phyloP scores from a whole-genome alignment of 1,284 basidiomycete genomes.

The Heterobasidion annosum region DNA sequence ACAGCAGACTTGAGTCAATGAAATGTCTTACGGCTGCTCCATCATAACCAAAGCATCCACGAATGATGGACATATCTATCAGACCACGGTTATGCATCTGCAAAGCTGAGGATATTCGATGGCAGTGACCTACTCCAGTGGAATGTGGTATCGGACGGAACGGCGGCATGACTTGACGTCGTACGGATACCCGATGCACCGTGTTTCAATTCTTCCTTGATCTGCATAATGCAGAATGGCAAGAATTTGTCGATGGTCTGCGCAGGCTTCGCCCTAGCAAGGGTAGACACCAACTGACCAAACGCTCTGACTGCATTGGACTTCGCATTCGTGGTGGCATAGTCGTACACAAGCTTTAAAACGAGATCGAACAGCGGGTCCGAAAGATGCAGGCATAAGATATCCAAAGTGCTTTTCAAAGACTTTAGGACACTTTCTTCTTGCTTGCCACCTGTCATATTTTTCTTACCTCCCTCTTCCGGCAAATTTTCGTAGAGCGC shows the following conservation, averaged over 20 bases:
- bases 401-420: slow-evolving; percentile 77
- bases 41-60: slow-evolving; percentile 71
- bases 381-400: slow-evolving; percentile 83
- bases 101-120: slow-evolving; percentile 5
- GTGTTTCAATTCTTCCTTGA: slow-evolving; percentile 80
- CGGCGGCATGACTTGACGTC: slow-evolving; percentile 75
- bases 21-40: slow-evolving; percentile 42
- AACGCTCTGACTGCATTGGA: slow-evolving; percentile 88
- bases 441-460: slow-evolving; percentile 78
- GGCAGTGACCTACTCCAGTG: slow-evolving; percentile 75
- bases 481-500: slow-evolving; percentile 90
- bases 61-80: slow-evolving; percentile 73
- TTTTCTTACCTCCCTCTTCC: slow-evolving; percentile 81
- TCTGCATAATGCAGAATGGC: slow-evolving; percentile 73
- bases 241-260: slow-evolving; percentile 79
- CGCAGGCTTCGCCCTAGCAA: slow-evolving; percentile 74
- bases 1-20: background rate
- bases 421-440: slow-evolving; percentile 81
- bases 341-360: slow-evolving; percentile 80
- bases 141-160: slow-evolving; percentile 85
- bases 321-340: slow-evolving; percentile 80
- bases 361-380: slow-evolving; percentile 83
- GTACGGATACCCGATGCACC: slow-evolving; percentile 91
- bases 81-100: background rate
- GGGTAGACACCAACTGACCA: slow-evolving; percentile 82